These are phyloP conservation scores for Cryptosporidium sp. DNA, from an alignment of 169 alveolate genomes.

Conservation along the genomic window DNA sequence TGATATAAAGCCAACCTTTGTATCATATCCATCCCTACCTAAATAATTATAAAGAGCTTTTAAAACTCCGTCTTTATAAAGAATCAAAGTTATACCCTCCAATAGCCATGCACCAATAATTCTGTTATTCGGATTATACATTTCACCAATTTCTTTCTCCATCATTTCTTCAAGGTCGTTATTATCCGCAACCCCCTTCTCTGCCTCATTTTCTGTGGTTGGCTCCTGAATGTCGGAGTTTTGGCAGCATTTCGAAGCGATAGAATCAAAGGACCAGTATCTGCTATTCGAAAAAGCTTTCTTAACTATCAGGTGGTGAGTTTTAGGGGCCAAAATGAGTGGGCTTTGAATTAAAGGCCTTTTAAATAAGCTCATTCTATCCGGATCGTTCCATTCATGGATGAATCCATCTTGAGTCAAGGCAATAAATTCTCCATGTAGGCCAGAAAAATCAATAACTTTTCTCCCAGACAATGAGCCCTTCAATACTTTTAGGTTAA, in stretches of 20 bases:
- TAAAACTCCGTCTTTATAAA: constrained; percentile 31
- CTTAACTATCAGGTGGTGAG: constrained; percentile 17
- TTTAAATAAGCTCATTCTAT: constrained; percentile 14
- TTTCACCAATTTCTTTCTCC: constrained; percentile 30
- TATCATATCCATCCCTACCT: constrained; percentile 69
- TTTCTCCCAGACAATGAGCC: constrained; percentile 45
- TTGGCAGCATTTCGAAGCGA: neutral
- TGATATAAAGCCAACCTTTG: constrained; percentile 42
- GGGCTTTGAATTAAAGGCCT: constrained; percentile 63
- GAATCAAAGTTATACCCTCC: constrained; percentile 60
- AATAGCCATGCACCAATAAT: constrained; percentile 51
- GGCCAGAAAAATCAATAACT: constrained; percentile 65
- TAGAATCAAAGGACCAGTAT: constrained; percentile 5
- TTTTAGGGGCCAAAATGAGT: constrained; percentile 22
- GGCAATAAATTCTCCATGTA: constrained; percentile 59
- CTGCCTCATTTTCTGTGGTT: neutral
- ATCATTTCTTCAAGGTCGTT: neutral
- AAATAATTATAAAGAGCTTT: constrained; percentile 55
- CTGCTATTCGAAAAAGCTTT: neutral
- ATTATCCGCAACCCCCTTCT: neutral
- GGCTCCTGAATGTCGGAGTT: neutral
- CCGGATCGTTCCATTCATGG: constrained; percentile 59
- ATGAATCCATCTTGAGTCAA: constrained; percentile 55
- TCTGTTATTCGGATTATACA: constrained; percentile 25
- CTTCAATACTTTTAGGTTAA: neutral